Conservation (phyloP, 805 yeast genomes). For the Tetrapisispora taiwanensis region DNA sequence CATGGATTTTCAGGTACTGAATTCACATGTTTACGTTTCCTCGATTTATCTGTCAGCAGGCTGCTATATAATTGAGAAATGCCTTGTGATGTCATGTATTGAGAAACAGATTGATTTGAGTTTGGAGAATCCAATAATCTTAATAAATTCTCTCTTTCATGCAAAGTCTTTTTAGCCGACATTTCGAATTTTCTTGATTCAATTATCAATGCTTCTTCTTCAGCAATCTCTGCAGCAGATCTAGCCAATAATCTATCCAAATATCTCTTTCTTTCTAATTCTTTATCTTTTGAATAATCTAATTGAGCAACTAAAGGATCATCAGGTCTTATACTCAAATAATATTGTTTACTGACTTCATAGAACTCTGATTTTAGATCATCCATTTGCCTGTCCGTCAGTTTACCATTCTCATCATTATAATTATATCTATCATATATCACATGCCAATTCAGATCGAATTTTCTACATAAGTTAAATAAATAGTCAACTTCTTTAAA, state of each 20-base stretch:
- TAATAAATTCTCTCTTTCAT: conserved; percentile 70
- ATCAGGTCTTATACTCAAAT: conserved; percentile 34
- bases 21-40: conserved; percentile 38
- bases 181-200: conserved; percentile 90
- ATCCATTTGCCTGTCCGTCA: conserved; percentile 44
- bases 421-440: conserved; percentile 47
- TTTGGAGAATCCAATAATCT: conserved; percentile 83
- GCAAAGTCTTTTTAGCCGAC: conserved; percentile 79
- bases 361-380: conserved; percentile 81
- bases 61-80: conserved; percentile 76
- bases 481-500: conserved; percentile 69
- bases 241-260: conserved; percentile 66
- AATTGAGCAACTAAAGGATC: conserved; percentile 53
- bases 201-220: conserved; percentile 86
- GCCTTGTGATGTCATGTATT: conserved; percentile 78
- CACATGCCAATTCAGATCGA: conserved; percentile 48
- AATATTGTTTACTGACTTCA: conserved; percentile 47
- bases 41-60: conserved; percentile 57
- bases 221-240: conserved; percentile 94
- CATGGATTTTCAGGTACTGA: conserved; percentile 36
- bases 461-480: conserved; percentile 57
- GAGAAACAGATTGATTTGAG: conserved; percentile 61
- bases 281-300: conserved; percentile 60
- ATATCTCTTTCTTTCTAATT: conserved; percentile 70
- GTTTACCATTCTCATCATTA: conserved; percentile 12